Percentiles rank a stretch among this genome's conserved stretches.
Evolutionary conservation across 495 filamentous ascomycete species (phyloP).

Genomic region (Cryomyces minteri): DNA sequence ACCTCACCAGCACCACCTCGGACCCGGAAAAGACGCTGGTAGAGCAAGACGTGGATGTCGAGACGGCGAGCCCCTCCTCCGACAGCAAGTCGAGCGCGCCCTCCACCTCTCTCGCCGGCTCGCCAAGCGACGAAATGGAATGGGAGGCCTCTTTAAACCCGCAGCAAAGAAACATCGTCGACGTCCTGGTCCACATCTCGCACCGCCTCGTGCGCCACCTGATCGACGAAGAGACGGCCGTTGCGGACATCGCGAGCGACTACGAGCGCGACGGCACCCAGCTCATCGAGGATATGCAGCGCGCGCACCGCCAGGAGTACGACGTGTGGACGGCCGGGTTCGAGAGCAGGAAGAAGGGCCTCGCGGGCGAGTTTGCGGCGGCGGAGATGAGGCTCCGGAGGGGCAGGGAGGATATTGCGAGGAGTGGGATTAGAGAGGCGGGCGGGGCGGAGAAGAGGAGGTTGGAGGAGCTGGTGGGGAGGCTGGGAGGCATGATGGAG

Average conservation of each 20-base stretch:
- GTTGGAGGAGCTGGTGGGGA: too few relatives aligned
- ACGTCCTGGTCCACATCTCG: conserved; percentile 7
- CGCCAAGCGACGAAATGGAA: background rate
- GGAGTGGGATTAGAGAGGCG: too few relatives aligned
- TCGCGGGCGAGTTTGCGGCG: background rate
- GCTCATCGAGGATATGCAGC: conserved; percentile 4
- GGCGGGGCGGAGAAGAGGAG: too few relatives aligned
- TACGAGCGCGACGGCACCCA: conserved; percentile 2
- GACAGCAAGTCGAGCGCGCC: background rate
- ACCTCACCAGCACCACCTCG: too few relatives aligned
- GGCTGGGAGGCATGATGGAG: too few relatives aligned
- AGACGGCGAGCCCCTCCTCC: background rate
- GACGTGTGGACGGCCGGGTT: background rate
- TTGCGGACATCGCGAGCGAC: conserved; percentile 3
- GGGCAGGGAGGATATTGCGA: background rate
- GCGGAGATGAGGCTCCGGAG: background rate
- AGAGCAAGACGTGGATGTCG: background rate
- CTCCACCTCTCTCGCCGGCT: background rate
- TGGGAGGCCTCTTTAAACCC: conserved; percentile 4
- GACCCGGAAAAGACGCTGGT: conserved; percentile 8
- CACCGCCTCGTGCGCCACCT: conserved; percentile 6
- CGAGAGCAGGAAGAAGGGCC: background rate
- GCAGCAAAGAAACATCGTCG: conserved; percentile 9
- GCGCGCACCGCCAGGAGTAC: background rate
- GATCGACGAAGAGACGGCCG: conserved; percentile 6